Conservation (phyloP, 805 yeast genomes). For the Debaryomyces prosopidis region DNA sequence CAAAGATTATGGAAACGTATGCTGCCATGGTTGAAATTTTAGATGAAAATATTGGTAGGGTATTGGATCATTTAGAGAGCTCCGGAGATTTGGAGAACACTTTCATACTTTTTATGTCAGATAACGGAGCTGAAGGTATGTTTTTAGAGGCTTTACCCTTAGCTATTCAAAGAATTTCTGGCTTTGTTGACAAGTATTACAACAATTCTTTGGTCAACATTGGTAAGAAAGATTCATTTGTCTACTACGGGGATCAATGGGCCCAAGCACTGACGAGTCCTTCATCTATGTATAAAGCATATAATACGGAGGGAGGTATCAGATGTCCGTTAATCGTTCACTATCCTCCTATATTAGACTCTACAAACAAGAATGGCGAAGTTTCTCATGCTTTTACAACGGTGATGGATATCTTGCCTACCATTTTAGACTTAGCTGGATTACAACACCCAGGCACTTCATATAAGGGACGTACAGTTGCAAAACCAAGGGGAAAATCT, state of each 20-base stretch:
- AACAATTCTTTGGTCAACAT: constrained; percentile 47
- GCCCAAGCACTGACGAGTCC: constrained; percentile 67
- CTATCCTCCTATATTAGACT: constrained; percentile 37
- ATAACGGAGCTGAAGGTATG: constrained; percentile 67
- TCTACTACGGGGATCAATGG: constrained; percentile 58
- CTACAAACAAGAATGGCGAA: constrained; percentile 20
- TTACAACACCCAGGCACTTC: constrained; percentile 41
- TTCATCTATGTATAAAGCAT: constrained; percentile 52
- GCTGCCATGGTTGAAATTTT: constrained; percentile 65
- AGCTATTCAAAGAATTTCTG: constrained; percentile 22
- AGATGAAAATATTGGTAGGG: constrained; percentile 53
- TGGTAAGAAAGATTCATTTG: constrained; percentile 49
- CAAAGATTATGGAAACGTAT: constrained; percentile 53
- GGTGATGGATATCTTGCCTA: constrained; percentile 62
- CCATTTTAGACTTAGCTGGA: constrained; percentile 51
- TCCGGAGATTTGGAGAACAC: constrained; percentile 54
- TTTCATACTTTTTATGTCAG: constrained; percentile 58
- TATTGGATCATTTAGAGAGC: constrained; percentile 41
- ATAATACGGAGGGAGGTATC: constrained; percentile 62
- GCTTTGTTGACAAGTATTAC: constrained; percentile 31
- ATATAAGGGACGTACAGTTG: constrained; percentile 46
- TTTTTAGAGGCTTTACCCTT: constrained; percentile 57
- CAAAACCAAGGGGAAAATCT: constrained; percentile 45
- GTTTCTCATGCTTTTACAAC: constrained; percentile 46
- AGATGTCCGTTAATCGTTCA: constrained; percentile 54